Conservation (phyloP, 2,329 filamentous ascomycete genomes). For the Esteya vermicola region DNA sequence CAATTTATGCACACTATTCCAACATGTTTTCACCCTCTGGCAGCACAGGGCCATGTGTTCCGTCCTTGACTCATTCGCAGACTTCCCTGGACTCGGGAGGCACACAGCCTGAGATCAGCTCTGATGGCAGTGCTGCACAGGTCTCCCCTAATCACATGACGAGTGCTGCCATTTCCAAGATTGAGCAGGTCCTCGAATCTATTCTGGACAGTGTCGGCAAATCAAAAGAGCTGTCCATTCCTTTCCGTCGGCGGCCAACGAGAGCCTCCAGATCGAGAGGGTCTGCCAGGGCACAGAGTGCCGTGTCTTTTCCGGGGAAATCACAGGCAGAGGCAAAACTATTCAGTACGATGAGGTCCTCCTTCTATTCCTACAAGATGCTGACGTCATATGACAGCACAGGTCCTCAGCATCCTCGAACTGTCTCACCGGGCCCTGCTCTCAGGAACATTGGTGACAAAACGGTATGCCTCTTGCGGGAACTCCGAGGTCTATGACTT, state of each 20-base stretch:
- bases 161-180: conserved; percentile 29
- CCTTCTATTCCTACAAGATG: too few relatives aligned
- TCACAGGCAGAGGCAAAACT: conserved; percentile 31
- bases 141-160: background rate
- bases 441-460: conserved; percentile 40
- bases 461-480: conserved; percentile 30
- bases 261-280: too few relatives aligned
- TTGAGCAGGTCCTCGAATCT: conserved; percentile 39
- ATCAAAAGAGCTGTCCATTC: conserved; percentile 30
- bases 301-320: conserved; percentile 30
- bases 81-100: too few relatives aligned
- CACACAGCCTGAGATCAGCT: too few relatives aligned
- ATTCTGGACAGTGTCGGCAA: conserved; percentile 31
- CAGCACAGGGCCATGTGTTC: too few relatives aligned
- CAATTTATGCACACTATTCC: too few relatives aligned
- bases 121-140: background rate
- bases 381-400: too few relatives aligned
- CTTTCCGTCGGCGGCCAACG: conserved; percentile 21
- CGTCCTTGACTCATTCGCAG: too few relatives aligned
- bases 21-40: too few relatives aligned
- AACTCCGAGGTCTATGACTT: background rate
- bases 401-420: conserved; percentile 43
- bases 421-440: conserved; percentile 44
- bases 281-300: too few relatives aligned
- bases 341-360: conserved; percentile 32